Evolutionary conservation across 2,329 filamentous ascomycete species (phyloP).

Genomic region (Aspergillus fructus): DNA sequence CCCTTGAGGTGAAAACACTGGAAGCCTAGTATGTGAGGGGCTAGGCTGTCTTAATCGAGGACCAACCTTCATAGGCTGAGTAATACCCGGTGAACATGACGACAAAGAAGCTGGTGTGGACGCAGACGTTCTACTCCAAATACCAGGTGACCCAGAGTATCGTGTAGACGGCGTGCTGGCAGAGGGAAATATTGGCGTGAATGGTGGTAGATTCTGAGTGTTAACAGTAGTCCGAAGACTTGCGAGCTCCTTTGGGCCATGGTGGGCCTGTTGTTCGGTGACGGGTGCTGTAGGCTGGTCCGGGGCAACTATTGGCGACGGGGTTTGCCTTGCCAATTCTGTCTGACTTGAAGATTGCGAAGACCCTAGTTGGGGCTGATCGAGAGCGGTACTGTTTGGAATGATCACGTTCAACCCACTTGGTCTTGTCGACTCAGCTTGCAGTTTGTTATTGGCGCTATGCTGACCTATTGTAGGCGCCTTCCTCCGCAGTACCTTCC

Average conservation of each 20-base stretch:
- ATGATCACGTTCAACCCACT: constrained; percentile 35
- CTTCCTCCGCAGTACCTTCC: constrained; percentile 44
- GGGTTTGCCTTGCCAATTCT: constrained; percentile 12
- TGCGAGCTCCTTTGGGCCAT: constrained; percentile 38
- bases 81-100: constrained; percentile 49
- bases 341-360: constrained; percentile 14
- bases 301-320: constrained; percentile 16
- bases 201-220: constrained; percentile 37
- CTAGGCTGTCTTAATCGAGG: constrained; percentile 37
- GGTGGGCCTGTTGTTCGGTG: constrained; percentile 17
- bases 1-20: constrained; percentile 26
- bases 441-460: constrained; percentile 22
- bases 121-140: constrained; percentile 48
- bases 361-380: constrained; percentile 17
- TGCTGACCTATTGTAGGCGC: constrained; percentile 42
- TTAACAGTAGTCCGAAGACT: constrained; percentile 38
- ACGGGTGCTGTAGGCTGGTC: constrained; percentile 16
- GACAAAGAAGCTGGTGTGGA: constrained; percentile 52
- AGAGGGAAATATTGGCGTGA: constrained; percentile 38
- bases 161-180: constrained; percentile 47
- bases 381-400: constrained; percentile 20
- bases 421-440: constrained; percentile 5
- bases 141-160: constrained; percentile 47
- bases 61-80: constrained; percentile 39
- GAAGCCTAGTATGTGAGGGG: constrained; percentile 38